These are phyloP conservation scores for Colletotrichum spinosum DNA, from an alignment of 2,329 filamentous ascomycete genomes.

Conservation along the genomic window DNA sequence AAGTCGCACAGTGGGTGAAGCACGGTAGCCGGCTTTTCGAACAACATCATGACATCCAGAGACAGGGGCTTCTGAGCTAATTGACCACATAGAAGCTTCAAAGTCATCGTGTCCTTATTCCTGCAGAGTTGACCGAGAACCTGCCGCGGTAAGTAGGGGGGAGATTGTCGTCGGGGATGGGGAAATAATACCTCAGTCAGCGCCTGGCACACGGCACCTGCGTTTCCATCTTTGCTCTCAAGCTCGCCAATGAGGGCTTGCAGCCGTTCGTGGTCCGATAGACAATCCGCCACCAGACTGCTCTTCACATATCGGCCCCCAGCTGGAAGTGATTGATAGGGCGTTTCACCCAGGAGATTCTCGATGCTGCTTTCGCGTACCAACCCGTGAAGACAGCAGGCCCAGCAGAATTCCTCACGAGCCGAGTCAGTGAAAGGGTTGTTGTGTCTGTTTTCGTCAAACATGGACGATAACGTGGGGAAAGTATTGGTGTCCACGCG, in stretches of 20 bases:
- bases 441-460: slow-evolving; percentile 67
- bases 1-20: slow-evolving; percentile 80
- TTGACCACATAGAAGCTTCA: slow-evolving; percentile 79
- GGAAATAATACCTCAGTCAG: slow-evolving; percentile 70
- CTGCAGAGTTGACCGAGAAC: slow-evolving; percentile 76
- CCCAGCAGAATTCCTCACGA: slow-evolving; percentile 83
- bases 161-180: background rate
- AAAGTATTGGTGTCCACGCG: slow-evolving; percentile 86
- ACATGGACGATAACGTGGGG: slow-evolving; percentile 69
- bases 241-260: slow-evolving; percentile 84
- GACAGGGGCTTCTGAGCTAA: slow-evolving; percentile 79
- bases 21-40: slow-evolving; percentile 76
- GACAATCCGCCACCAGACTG: slow-evolving; percentile 80
- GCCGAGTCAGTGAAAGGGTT: slow-evolving; percentile 70
- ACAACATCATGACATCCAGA: slow-evolving; percentile 81
- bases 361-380: slow-evolving; percentile 83
- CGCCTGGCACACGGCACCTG: slow-evolving; percentile 84
- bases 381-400: slow-evolving; percentile 89
- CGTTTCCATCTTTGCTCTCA: slow-evolving; percentile 92
- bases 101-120: slow-evolving; percentile 82
- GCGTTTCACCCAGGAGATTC: slow-evolving; percentile 83
- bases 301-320: slow-evolving; percentile 83
- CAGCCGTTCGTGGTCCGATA: slow-evolving; percentile 78
- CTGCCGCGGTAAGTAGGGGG: slow-evolving; percentile 50
- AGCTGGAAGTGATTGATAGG: slow-evolving; percentile 81